Evolutionary conservation across 2,329 filamentous ascomycete genomes (phyloP).

Genomic region (Sphaceloma murrayae): DNA sequence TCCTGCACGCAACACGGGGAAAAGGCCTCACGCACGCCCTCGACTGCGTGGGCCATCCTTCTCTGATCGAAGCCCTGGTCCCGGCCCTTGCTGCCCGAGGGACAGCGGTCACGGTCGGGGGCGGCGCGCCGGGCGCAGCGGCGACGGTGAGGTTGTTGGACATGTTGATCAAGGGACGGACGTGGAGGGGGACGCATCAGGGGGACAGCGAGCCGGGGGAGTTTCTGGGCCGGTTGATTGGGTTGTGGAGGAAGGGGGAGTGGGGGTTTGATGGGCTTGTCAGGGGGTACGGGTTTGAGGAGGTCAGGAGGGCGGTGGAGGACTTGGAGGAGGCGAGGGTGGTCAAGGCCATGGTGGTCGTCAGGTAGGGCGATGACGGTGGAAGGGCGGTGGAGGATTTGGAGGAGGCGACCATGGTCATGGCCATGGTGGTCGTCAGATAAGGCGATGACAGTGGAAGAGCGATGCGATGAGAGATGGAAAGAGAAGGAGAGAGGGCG

Average conservation of each 20-base stretch:
- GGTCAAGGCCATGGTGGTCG: conserved; percentile 22
- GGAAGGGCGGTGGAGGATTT: not conserved
- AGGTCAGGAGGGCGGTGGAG: conserved; percentile 20
- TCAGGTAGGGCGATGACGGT: conserved; percentile 1
- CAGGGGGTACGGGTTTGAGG: conserved; percentile 20
- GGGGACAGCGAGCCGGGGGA: conserved; percentile 21
- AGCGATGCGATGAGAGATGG: no score
- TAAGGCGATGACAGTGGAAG: not conserved
- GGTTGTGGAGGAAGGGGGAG: conserved; percentile 19
- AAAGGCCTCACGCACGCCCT: conserved; percentile 20
- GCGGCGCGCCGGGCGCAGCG: conserved; percentile 18
- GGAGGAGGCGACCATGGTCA: not conserved
- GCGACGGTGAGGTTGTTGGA: conserved; percentile 16
- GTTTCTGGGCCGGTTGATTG: conserved; percentile 21
- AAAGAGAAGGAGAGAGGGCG: no score
- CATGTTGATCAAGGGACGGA: conserved; percentile 20
- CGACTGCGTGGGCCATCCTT: conserved; percentile 22
- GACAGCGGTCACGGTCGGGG: conserved; percentile 21
- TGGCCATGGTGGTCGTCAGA: not conserved
- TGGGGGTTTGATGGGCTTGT: conserved; percentile 22
- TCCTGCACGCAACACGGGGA: conserved; percentile 7
- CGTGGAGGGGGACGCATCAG: conserved; percentile 22
- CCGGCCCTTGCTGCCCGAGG: conserved; percentile 20
- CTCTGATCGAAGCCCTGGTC: conserved; percentile 19
- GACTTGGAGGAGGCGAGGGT: conserved; percentile 20